Evolutionary conservation across 169 alveolate genomes (phyloP), one percentile per base, ranked within the genome.

Genomic region (Plasmodium vivax): DNA sequence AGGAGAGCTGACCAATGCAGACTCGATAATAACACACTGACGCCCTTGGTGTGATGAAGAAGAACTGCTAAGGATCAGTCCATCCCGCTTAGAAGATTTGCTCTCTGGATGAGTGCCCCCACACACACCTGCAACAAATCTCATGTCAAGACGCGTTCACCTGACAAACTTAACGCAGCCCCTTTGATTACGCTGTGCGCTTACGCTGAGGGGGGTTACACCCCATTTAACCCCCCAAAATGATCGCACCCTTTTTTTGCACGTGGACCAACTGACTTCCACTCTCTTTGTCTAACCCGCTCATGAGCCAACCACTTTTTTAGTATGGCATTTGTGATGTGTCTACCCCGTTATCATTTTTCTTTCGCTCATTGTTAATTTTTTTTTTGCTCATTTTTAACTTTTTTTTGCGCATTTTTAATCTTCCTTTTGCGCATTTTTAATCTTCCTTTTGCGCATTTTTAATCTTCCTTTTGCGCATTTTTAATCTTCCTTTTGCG

Each of bases 1-100:
- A 34, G 75, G 74, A 81, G 93, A 84, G 51, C 32, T 84, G 4
- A 84, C 93, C 8, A 71, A 41, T 47, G 83, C 51, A 30, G 93
- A 84, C 12, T 47, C 81, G 32, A 84, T 73, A 72, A 38, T 45
- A 82, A 82, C 27, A n/a, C 34, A 62, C 9, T 62, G 75, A 62
- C 12, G 38, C 2, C 0, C 2, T 47, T 12, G 58, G n/a, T n/a
- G n/a, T 47, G 58, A 47, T 0, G n/a, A 47, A 47, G n/a, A 45
- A 45, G 12, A 47, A 47, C 58, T 3, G 58, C 3, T 47, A 47
- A 5, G 58, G 58, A 9, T 47, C 58, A 47, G 5, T 47, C 58
- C 58, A 47, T 47, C 58, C 27, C 4, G 12, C 34, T 54, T 54
- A n/a, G 56, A 27, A 54, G 2, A 62, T 83, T 12, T 58, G 5